These are phyloP conservation scores for Hanseniaspora singularis DNA, from an alignment of 805 yeast species.

Conservation along the genomic window DNA sequence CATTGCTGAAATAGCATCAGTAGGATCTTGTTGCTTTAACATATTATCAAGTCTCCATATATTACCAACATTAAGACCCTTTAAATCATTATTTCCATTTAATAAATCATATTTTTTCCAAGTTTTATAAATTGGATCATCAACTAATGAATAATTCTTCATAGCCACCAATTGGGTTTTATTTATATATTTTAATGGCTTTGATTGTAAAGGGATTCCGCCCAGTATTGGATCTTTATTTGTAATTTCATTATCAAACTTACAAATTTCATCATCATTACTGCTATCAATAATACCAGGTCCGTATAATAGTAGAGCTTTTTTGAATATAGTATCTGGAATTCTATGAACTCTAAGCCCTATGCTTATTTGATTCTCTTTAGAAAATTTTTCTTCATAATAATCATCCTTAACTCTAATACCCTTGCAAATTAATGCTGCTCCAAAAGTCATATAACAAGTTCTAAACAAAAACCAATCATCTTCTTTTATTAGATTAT, in stretches of 20 bases:
- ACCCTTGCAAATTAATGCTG: slow-evolving; percentile 37
- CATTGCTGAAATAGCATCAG: no score
- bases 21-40: neutral
- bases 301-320: slow-evolving; percentile 23
- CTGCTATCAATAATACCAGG: neutral
- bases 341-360: neutral
- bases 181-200: slow-evolving; percentile 10
- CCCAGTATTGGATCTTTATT: slow-evolving; percentile 5
- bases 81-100: slow-evolving; percentile 8
- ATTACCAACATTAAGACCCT: slow-evolving; percentile 13
- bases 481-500: slow-evolving; percentile 13
- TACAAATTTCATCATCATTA: neutral
- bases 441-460: slow-evolving; percentile 40
- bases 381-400: slow-evolving; percentile 22
- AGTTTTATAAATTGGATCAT: slow-evolving; percentile 5
- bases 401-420: slow-evolving; percentile 42
- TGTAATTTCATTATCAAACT: neutral
- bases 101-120: slow-evolving; percentile 7
- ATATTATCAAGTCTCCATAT: slow-evolving; percentile 15
- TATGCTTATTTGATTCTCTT: neutral
- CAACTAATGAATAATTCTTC: neutral
- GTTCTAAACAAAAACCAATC: slow-evolving; percentile 33
- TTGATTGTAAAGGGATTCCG: neutral
- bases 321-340: slow-evolving; percentile 19
- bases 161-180: slow-evolving; percentile 9